Base-by-base conservation (phyloP, 352 stramenopile genomes). In the Pythium aristosporum region DNA sequence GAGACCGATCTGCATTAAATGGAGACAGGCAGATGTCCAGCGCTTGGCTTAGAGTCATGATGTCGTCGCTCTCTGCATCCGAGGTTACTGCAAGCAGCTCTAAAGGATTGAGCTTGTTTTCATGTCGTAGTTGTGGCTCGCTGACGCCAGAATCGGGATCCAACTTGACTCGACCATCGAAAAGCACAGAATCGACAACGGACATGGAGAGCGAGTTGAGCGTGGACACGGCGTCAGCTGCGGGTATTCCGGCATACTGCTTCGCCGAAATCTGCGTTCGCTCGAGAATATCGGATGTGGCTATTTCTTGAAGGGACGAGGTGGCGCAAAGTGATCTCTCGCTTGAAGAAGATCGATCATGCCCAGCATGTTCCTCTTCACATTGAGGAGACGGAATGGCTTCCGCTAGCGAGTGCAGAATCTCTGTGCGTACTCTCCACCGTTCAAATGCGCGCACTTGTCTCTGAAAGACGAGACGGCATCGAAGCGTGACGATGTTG, bases 401-500 rank as follows among this genome's bases (percentile, higher is more conserved):
- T 42, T 12, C 37, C 6, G 37, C 11, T 7, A 42, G 5, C 11
- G 30, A 12, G 13, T 0, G 5, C 15, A 15, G 36, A 23, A 28
- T 28, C 28, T 30, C 12, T 16, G 8, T 18, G n/a, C n/a, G 15
- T 18, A 39, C 63, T 57, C 70, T 67, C 80, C 78, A 89, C 4
- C 47, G 61, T 21, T 73, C 57, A 5, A 83, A 68, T 1, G 71
- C 76, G 21, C 66, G 73, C 7, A 76, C 63, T 32, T 58, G 67
- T 1, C 44, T 42, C 21, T 80, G 52, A 18, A 54, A 61, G 15
- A 63, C 44, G 34, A 63, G 69, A 10, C 74, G 75, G 1, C 63
- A 65, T 18, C 64, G 65, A 20, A 76, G 72, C 10, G 57, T 67
- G 23, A 79, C 36, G 18, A 89, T 5, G 52, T 81, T 85, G 48